Evolutionary conservation across 2,329 filamentous ascomycete species (phyloP).

Genomic region (Calonectria pseudoreteaudii): DNA sequence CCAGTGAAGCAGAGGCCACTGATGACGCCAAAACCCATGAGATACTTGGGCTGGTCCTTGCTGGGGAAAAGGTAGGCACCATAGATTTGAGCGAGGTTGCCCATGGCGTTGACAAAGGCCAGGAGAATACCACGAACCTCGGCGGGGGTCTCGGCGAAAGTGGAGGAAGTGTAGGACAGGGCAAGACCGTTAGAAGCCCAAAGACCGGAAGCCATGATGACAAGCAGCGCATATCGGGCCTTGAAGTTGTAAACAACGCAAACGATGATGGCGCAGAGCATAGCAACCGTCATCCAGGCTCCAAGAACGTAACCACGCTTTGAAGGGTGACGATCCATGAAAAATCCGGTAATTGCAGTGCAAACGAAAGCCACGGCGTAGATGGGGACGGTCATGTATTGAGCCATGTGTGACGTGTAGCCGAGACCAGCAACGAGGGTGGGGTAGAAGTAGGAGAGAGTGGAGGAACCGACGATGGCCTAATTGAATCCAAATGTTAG

Average conservation of each 20-base stretch:
- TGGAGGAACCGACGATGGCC: conserved; percentile 47
- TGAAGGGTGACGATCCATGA: conserved; percentile 57
- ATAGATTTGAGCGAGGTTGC: conserved; percentile 68
- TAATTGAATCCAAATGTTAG: conserved; percentile 19
- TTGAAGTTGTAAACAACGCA: conserved; percentile 64
- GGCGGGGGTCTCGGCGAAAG: conserved; percentile 61
- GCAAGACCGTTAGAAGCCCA: conserved; percentile 66
- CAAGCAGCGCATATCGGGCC: conserved; percentile 63
- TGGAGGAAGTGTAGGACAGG: conserved; percentile 63
- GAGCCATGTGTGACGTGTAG: conserved; percentile 44
- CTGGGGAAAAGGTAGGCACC: conserved; percentile 65
- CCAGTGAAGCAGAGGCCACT: conserved; percentile 31
- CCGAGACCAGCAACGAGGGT: conserved; percentile 48
- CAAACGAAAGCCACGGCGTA: conserved; percentile 65
- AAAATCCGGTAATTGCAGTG: conserved; percentile 59
- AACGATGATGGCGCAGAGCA: conserved; percentile 48
- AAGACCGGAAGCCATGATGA: conserved; percentile 66
- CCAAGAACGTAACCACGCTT: conserved; percentile 23
- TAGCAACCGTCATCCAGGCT: conserved; percentile 22
- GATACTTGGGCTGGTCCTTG: conserved; percentile 60
- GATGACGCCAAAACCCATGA: conserved; percentile 55
- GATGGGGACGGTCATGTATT: conserved; percentile 57
- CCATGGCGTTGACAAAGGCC: conserved; percentile 66
- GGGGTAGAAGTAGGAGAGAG: conserved; percentile 49
- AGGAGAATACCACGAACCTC: conserved; percentile 61